Evolutionary conservation across 805 yeast species (phyloP), one percentile per base, ranked within the genome.

Genomic region (Hermanozyma aechmeae): DNA sequence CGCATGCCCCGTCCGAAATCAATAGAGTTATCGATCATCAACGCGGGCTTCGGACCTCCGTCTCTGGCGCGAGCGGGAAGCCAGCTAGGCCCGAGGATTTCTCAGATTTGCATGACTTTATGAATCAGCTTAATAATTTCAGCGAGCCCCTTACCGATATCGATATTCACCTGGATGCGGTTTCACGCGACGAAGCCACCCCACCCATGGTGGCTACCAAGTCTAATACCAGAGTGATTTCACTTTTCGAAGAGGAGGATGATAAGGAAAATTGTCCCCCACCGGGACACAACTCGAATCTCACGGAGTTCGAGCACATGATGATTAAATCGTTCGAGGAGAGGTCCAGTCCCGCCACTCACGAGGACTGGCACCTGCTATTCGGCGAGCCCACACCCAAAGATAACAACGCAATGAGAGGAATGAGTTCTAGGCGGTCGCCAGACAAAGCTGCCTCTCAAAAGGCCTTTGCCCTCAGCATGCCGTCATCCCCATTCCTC

Each of bases 171-270:
- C 58, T 53, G 23, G 57, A 48, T 19, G n/a, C n/a, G n/a, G n/a
- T n/a, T n/a, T n/a, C n/a, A n/a, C n/a, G n/a, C n/a, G 20, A 17
- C 7, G 10, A 17, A 17, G 10, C 7, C 20, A 61, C 66, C 5
- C 70, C 65, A 28, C 67, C 66, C 37, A 65, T 54, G 70, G 58
- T 58, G 50, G 77, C 77, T n/a, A 68, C 70, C 4, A 71, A 71
- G 42, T 50, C 67, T 24, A 71, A 70, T 39, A 71, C 77, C 3
- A 58, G 75, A 23, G 61, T 71, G 14, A 71, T 71, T 26, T 70
- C 68, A 35, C 36, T 71, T n/a, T 70, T 65, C 32, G 72, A 62
- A 20, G 57, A 47, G 24, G 51, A 37, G 9, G 53, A 47, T 11
- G 50, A 50, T 28, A 50, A 50, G 31, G 55, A 50, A 22, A 50